Evolutionary conservation across 805 yeast species (phyloP), one percentile per base, ranked within the genome.

Genomic region (Spathaspora girioi): DNA sequence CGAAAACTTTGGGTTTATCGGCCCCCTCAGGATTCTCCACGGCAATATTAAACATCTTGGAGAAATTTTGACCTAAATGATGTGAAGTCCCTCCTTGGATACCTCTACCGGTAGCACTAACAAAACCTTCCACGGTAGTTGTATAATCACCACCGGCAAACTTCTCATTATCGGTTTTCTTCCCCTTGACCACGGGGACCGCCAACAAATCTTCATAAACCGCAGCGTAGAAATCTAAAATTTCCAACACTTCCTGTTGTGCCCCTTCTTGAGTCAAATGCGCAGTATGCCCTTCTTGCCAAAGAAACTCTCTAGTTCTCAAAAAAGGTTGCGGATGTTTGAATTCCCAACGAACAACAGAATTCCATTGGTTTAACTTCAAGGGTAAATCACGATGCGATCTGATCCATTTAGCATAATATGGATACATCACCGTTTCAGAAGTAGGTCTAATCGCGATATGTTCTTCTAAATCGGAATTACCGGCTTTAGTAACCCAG

Each of bases 241-340:
- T 93, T 70, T 86, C 86, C 61, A 81, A 66, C 31, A 93, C 98
- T 76, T 94, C 98, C 53, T 76, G 76, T 54, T 80, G 79, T 31
- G 99, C 97, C 54, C 82, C 94, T 55, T 84, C 89, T 57, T 77
- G 71, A 51, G 96, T 87, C 66, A 96, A 80, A 70, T 89, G 97
- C 50, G 97, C 99, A 47, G 99, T 94, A 78, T 94, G 99, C 62
- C 99, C 99, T 77, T 94, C 99, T 77, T 94, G 99, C 99, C 99
- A 94, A 71, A 94, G 79, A 76, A 94, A 94, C 76, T 94, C 99
- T 77, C 99, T 87, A 12, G 99, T 96, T 82, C 99, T 88, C 68
- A 94, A 77, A 74, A 94, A 94, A 47, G 99, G 99, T 77, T 94
- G 99, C 52, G 99, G 99, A 73, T 94, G 98, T 79, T 94, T 94